Base-by-base conservation (phyloP, 1,139 yeast species). In the Suhomyces panamericanus region DNA sequence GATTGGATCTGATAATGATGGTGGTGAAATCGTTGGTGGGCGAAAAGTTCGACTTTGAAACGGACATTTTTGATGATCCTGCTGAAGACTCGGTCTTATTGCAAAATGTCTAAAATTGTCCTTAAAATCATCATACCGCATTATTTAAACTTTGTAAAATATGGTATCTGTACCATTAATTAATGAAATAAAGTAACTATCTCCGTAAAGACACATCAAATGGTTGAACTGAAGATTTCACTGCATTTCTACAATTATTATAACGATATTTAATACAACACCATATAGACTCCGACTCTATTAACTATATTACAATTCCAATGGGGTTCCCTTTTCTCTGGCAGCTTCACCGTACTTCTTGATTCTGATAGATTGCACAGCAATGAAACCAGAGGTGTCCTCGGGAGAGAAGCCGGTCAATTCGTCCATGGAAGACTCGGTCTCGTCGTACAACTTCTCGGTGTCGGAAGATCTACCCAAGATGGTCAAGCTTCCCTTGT, bases 341-440 rank as follows among this genome's bases (percentile, higher is more conserved):
- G 90, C 95, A 62, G 95, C 81, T 73, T 90, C 95, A 71, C 99
- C 99, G 69, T 87, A 93, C 76, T 93, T 93, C 80, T 93, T 93
- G 67, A 93, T 87, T 80, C 99, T 89, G 69, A 93, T 93, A 53
- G 98, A 87, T 79, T 93, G 96, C 57, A 93, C 96, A 58, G 96
- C 90, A 71, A 93, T 93, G 81, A 93, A 93, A 47, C 99, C 99
- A 52, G 95, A 77, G 52, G 99, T 89, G 69, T 93, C 98, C 67
- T 87, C 91, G 51, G 99, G 99, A 60, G 89, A 85, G 79, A 93
- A 93, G 49, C 97, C 99, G 49, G 98, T 91, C 63, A 93, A 83
- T 75, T 93, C 98, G 71, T 93, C 99, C 99, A 93, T 93, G 15
- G 98, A 91, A 20, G 98, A 90, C 70, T 91, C 97, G 50, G 96